These are phyloP conservation scores for Oryza punctata DNA, from an alignment of 176 grass and related monocot genomes.

Conservation along the genomic window DNA sequence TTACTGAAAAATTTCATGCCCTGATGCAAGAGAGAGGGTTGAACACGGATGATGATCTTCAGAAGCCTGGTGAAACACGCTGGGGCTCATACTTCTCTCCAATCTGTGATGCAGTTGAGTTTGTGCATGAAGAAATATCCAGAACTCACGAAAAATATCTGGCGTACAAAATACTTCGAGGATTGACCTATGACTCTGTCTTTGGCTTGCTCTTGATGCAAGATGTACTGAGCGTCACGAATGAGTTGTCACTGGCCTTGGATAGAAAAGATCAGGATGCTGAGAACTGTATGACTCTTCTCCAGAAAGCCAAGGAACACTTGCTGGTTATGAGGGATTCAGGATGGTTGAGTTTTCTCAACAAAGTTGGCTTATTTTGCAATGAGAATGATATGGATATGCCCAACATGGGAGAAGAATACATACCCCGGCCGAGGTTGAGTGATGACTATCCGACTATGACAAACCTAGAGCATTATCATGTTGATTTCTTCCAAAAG, in stretches of 20 bases:
- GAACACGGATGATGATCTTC: constrained; percentile 22
- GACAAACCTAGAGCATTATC: too few relatives aligned
- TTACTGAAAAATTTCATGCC: constrained; percentile 20
- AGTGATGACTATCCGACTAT: too few relatives aligned
- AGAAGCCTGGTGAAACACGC: constrained; percentile 32
- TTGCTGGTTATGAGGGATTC: constrained; percentile 28
- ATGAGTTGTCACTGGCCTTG: constrained; percentile 36
- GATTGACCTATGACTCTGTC: constrained; percentile 10
- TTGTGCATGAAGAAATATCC: not conserved
- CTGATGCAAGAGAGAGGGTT: constrained; percentile 32
- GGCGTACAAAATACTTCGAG: constrained; percentile 26
- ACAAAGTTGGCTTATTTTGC: constrained; percentile 6
- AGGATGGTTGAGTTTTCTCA: constrained; percentile 36
- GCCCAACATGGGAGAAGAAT: too few relatives aligned
- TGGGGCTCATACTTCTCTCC: constrained; percentile 36
- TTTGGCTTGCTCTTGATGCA: not conserved
- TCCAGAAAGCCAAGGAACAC: constrained; percentile 19
- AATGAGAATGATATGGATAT: too few relatives aligned
- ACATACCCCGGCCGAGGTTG: too few relatives aligned
- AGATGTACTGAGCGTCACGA: not conserved
- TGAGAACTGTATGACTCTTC: constrained; percentile 21
- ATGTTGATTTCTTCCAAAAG: too few relatives aligned
- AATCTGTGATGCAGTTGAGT: constrained; percentile 21
- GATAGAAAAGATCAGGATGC: not conserved
- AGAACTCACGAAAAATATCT: constrained; percentile 10